These are phyloP conservation scores for Ceratocystis cubensis DNA, from an alignment of 2,329 filamentous ascomycete genomes.

Conservation along the genomic window DNA sequence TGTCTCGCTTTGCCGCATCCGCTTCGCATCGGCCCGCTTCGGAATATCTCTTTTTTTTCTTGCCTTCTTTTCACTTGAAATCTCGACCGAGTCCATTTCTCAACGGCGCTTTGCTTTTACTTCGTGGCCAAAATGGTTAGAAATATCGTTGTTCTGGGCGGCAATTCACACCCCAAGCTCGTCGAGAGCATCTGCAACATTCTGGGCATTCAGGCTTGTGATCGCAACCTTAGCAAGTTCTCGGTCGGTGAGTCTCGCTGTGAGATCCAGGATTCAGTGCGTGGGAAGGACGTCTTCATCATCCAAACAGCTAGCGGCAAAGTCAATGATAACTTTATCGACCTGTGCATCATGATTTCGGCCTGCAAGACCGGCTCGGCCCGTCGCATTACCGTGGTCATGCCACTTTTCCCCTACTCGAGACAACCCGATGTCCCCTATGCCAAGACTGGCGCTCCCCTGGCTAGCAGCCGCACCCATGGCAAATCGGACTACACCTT, in stretches of 20 bases:
- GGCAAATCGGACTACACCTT: conserved; percentile 60
- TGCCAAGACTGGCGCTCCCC: conserved; percentile 84
- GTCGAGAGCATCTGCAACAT: conserved; percentile 78
- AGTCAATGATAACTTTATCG: conserved; percentile 93
- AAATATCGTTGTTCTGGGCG: conserved; percentile 87
- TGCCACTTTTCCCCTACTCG: conserved; percentile 93
- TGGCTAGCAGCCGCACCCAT: conserved; percentile 51
- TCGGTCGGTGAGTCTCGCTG: conserved; percentile 89
- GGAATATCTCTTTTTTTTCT: background rate
- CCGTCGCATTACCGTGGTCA: conserved; percentile 80
- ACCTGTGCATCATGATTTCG: conserved; percentile 95
- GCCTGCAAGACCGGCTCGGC: conserved; percentile 93
- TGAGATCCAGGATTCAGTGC: conserved; percentile 90
- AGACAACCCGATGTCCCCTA: conserved; percentile 93
- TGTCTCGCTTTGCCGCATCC: conserved; percentile 1
- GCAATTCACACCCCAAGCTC: conserved; percentile 81
- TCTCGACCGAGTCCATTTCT: background rate
- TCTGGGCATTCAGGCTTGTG: conserved; percentile 73
- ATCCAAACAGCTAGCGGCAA: conserved; percentile 86
- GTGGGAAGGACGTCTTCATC: conserved; percentile 97
- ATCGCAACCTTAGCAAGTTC: conserved; percentile 81
- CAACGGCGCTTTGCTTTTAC: background rate
- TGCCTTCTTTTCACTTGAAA: background rate
- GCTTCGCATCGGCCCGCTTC: conserved; percentile 8
- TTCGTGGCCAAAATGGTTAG: conserved; percentile 58